phyloP scores from a whole-genome alignment of 768 basidiomycete species.

The Lactifluus volemus region DNA sequence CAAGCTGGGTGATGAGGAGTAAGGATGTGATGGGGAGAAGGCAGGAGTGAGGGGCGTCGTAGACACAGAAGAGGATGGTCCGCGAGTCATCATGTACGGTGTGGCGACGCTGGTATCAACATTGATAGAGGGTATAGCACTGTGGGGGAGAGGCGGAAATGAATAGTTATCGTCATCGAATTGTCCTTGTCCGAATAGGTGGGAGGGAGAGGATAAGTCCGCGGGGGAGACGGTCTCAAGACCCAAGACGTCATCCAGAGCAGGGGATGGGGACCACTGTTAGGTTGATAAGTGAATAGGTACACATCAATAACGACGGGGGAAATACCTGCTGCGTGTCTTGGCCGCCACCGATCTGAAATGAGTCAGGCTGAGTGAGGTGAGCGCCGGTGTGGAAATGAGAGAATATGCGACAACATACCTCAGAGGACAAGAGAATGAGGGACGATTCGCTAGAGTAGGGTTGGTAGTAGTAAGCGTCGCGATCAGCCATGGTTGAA shows the following conservation, averaged over 20 bases:
- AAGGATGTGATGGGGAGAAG: slow-evolving; percentile 15
- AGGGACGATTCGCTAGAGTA: not conserved
- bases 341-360: slow-evolving; percentile 2
- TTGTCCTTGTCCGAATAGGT: not conserved
- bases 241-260: not conserved
- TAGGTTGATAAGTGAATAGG: not conserved
- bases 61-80: slow-evolving; percentile 6
- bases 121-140: slow-evolving; percentile 8
- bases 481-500: slow-evolving; percentile 4
- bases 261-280: not conserved
- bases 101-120: slow-evolving; percentile 5
- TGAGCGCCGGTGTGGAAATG: slow-evolving; percentile 4
- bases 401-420: not conserved
- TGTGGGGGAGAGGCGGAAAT: not conserved
- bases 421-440: not conserved
- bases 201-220: not conserved
- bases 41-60: slow-evolving; percentile 14
- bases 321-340: slow-evolving; percentile 10
- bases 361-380: slow-evolving; percentile 1
- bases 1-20: slow-evolving; percentile 13
- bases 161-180: not conserved
- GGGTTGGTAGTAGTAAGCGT: not conserved
- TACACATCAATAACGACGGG: not conserved
- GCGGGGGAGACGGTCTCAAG: not conserved
- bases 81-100: not conserved